Base-by-base conservation (phyloP, 495 filamentous ascomycete species). In the Penicillium manginii region DNA sequence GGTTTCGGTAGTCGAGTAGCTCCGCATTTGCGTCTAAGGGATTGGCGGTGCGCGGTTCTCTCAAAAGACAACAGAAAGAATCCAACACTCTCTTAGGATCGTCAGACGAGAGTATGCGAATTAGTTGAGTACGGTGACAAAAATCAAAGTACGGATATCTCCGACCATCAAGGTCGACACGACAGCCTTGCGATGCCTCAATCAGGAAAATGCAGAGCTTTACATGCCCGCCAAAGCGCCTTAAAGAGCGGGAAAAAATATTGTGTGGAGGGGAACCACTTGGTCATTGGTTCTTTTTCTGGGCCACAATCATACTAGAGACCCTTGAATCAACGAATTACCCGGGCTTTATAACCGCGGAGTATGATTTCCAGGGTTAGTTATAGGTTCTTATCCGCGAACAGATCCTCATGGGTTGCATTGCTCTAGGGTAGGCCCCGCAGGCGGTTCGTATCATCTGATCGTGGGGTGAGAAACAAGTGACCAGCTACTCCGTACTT, bases 401-500 rank as follows among this genome's bases (percentile, higher is more conserved):
- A 55, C 46, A 57, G 57, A 49, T 29, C 45, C 37, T 59, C 51
- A 39, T 54, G 32, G 50, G 56, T 50, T 69, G 71, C 71, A 70
- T 72, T 73, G 73, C 26, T 8, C 26, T 29, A 29, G 26, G 26
- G 26, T 29, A 29, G 26, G 64, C 58, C 68, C 65, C 70, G 71
- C 73, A 76, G 62, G 55, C 43, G 50, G 42, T 50, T 63, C 47
- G 61, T 29, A 70, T 76, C 73, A 76, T 64, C 70, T 76, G 73
- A 76, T 71, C 57, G 35, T 33, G 26, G 47, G 42, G 31, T n/a
- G 7, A n/a, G 10, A 47, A 23, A 8, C 7, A 47, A 15, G 26
- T 47, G 10, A 47, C 1, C 4, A 47, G 19, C 45, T 10, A 47
- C 18, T 46, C n/a, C n/a, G 42, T 19, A 46, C 21, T 47, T 5